Evolutionary conservation across 306 rosid species (phyloP), one percentile per base, ranked within the genome.

Genomic region (Castanopsis chinensis): DNA sequence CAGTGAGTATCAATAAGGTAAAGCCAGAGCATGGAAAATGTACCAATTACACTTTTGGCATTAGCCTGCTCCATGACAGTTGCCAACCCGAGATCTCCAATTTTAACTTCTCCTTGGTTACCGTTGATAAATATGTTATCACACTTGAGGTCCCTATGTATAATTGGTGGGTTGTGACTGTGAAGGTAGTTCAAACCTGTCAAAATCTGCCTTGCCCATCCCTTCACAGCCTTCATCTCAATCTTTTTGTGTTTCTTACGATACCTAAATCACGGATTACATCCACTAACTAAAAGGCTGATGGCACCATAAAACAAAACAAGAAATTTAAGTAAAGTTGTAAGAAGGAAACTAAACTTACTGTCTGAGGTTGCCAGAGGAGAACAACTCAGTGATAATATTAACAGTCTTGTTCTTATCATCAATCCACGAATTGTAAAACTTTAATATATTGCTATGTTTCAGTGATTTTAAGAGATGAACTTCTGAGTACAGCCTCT

Each of bases 31-130:
- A 73, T 73, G 76, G 53, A 73, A 76, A 17, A 28, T 54, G 35
- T 45, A 95, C 99, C 99, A 76, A 91, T 93, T 61, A 95, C 97
- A 82, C 97, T 95, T 74, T 52, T 90, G 69, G 97, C 98, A 15
- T 88, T 88, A 60, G 92, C 88, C 81, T 91, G 97, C 77, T 90
- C 92, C 98, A 95, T 88, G 73, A 93, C 91, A 60, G 79, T 78
- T 75, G 98, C 98, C 80, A 95, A 83, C 73, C 99, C 99, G 11
- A 95, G 96, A 84, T 95, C 99, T 80, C 99, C 99, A 76, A 95
- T 95, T 81, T 93, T 95, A 82, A 93, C 92, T 83, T 91, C 98
- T 80, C 99, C 99, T 17, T 89, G 94, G 84, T 95, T 88, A 71
- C 99, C 98, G 68, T 95, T 95, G 76, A 95, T 89, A 79, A 93